Conservation (phyloP, 164 flowering plant species). For the Vitis vinifera region DNA sequence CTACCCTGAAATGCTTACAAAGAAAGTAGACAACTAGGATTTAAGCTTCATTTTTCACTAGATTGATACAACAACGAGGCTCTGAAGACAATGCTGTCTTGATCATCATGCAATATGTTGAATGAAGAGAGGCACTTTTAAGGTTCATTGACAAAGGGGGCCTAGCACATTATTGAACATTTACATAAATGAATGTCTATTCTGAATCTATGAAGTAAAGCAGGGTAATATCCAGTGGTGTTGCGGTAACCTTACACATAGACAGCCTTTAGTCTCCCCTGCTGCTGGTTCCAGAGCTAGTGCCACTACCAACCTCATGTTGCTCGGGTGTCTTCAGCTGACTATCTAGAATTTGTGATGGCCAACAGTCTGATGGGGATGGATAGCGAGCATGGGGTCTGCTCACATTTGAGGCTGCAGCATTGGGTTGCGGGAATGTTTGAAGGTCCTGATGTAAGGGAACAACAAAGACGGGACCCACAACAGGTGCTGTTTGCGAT, state of each 20-base stretch:
- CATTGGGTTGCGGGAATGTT: constrained; percentile 16
- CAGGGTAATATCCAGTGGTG: neutral
- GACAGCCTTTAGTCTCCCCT: neutral
- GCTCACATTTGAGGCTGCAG: constrained; percentile 31
- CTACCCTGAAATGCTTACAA: too few relatives aligned
- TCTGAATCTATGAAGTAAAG: neutral
- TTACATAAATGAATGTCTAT: neutral
- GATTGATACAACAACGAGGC: too few relatives aligned
- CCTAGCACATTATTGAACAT: neutral
- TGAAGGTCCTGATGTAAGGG: constrained; percentile 36
- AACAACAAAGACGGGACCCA: constrained; percentile 39
- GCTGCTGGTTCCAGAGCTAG: neutral
- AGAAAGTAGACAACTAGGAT: too few relatives aligned
- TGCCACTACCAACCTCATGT: neutral
- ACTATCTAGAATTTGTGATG: constrained; percentile 38
- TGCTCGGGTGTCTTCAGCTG: constrained; percentile 11
- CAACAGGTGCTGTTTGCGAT: constrained; percentile 23
- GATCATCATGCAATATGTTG: too few relatives aligned
- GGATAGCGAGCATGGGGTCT: constrained; percentile 65
- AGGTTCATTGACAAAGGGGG: neutral
- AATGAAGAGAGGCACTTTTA: too few relatives aligned
- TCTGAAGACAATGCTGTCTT: too few relatives aligned
- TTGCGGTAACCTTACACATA: neutral
- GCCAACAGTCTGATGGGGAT: constrained; percentile 56
- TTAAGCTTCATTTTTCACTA: too few relatives aligned